These are phyloP conservation scores for Basipetospora chlamydospora DNA, from an alignment of 2,329 filamentous ascomycete genomes.

Conservation along the genomic window DNA sequence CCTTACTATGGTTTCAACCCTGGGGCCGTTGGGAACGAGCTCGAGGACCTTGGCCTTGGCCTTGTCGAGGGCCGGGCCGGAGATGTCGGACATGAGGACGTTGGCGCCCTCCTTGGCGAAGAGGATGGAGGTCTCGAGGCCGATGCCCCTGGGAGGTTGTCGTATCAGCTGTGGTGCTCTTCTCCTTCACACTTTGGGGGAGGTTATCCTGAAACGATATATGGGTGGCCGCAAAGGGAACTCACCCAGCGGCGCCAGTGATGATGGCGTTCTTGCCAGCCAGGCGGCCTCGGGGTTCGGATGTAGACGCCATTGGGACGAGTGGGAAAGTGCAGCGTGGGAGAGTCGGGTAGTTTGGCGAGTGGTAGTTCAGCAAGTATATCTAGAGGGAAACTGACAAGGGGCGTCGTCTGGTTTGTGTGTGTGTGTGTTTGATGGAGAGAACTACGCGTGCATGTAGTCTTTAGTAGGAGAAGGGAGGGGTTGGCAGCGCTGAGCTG, in stretches of 20 bases:
- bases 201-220: background rate
- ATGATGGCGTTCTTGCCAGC: conserved; percentile 53
- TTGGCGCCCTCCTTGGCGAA: conserved; percentile 80
- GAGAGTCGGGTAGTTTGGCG: too few relatives aligned
- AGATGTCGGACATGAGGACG: conserved; percentile 77
- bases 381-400: too few relatives aligned
- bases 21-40: conserved; percentile 46
- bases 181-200: too few relatives aligned
- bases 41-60: conserved; percentile 62
- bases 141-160: conserved; percentile 56
- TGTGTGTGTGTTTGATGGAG: too few relatives aligned
- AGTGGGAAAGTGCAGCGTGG: too few relatives aligned
- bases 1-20: conserved; percentile 44
- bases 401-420: too few relatives aligned
- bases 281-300: conserved; percentile 28
- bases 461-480: too few relatives aligned
- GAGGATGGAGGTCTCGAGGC: conserved; percentile 80
- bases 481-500: too few relatives aligned
- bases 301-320: background rate
- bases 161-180: too few relatives aligned
- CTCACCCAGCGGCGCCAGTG: conserved; percentile 76
- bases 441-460: too few relatives aligned
- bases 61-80: conserved; percentile 60
- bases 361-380: too few relatives aligned
- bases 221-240: conserved; percentile 8